These are phyloP conservation scores for Penicillium cinerascens DNA, from an alignment of 495 filamentous ascomycete species.

Conservation along the genomic window DNA sequence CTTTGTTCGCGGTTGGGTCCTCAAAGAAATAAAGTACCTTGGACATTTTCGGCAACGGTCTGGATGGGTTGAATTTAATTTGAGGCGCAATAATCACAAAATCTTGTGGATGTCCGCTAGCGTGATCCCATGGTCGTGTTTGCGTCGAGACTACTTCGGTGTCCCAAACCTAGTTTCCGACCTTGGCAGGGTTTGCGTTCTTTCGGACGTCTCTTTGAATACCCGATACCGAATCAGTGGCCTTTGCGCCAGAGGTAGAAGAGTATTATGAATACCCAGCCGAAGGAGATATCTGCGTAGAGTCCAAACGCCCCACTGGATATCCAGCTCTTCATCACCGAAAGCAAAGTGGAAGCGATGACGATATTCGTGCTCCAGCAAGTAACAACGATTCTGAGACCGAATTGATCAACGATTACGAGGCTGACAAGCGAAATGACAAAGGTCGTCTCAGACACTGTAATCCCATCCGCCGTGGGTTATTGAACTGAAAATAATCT, in stretches of 20 bases:
- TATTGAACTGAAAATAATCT: slow-evolving; percentile 50
- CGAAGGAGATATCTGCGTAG: slow-evolving; percentile 46
- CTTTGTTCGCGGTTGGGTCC: too few species aligned
- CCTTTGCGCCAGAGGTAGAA: slow-evolving; percentile 48
- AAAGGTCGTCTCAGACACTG: slow-evolving; percentile 52
- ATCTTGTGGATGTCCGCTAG: too few species aligned
- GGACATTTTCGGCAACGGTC: too few species aligned
- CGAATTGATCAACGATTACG: slow-evolving; percentile 44
- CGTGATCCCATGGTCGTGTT: too few species aligned
- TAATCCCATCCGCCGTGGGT: slow-evolving; percentile 48
- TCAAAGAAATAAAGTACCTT: too few species aligned
- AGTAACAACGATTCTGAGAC: slow-evolving; percentile 44
- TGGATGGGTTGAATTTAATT: too few species aligned
- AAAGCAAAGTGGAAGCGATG: slow-evolving; percentile 49
- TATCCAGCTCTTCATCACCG: slow-evolving; percentile 46
- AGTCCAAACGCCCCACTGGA: slow-evolving; percentile 50
- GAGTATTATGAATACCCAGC: slow-evolving; percentile 45
- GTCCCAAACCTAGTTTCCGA: slow-evolving; percentile 1
- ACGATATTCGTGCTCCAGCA: slow-evolving; percentile 52
- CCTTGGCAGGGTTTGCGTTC: slow-evolving; percentile 17
- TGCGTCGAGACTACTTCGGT: too few species aligned
- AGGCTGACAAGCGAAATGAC: slow-evolving; percentile 49
- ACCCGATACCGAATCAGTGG: slow-evolving; percentile 46
- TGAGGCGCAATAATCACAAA: too few species aligned
- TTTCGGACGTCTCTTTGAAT: slow-evolving; percentile 38